Evolutionary conservation across 306 rosid species (phyloP).

Genomic region (Acacia confusa): DNA sequence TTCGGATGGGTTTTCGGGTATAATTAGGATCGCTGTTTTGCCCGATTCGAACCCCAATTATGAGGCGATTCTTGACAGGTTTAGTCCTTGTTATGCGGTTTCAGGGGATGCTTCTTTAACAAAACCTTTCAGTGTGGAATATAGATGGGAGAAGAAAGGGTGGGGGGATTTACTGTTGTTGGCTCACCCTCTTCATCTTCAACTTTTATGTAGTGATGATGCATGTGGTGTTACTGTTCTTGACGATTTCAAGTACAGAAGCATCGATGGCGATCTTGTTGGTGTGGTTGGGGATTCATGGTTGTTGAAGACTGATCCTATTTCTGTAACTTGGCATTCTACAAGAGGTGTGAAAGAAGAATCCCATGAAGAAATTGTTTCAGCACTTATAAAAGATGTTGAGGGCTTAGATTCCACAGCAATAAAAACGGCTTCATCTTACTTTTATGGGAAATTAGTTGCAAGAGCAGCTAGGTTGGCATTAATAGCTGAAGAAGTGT

Average conservation of each 20-base stretch:
- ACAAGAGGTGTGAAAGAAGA: constrained; percentile 52
- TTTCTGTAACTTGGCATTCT: constrained; percentile 72
- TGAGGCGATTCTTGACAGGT: constrained; percentile 56
- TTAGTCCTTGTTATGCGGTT: constrained; percentile 68
- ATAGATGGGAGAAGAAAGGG: constrained; percentile 70
- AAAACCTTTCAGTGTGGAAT: constrained; percentile 52
- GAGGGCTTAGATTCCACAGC: constrained; percentile 42
- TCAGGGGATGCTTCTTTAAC: constrained; percentile 60
- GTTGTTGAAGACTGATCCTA: constrained; percentile 48
- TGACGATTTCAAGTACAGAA: constrained; percentile 60
- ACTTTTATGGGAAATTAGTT: constrained; percentile 73
- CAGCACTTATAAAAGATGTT: constrained; percentile 71
- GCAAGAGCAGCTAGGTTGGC: constrained; percentile 90
- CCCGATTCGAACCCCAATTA: constrained; percentile 42
- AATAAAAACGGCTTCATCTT: constrained; percentile 53
- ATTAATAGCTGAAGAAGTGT: constrained; percentile 81
- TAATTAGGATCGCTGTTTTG: constrained; percentile 52
- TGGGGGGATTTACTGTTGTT: constrained; percentile 75
- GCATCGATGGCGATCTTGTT: constrained; percentile 81
- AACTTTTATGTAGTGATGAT: constrained; percentile 37
- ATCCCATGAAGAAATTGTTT: constrained; percentile 49
- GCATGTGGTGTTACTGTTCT: constrained; percentile 45
- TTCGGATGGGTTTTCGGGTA: constrained; percentile 60
- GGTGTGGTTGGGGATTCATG: constrained; percentile 87
- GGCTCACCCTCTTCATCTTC: constrained; percentile 85